Conservation (phyloP, 2,329 filamentous ascomycete species). For the Lachnellula suecica region DNA sequence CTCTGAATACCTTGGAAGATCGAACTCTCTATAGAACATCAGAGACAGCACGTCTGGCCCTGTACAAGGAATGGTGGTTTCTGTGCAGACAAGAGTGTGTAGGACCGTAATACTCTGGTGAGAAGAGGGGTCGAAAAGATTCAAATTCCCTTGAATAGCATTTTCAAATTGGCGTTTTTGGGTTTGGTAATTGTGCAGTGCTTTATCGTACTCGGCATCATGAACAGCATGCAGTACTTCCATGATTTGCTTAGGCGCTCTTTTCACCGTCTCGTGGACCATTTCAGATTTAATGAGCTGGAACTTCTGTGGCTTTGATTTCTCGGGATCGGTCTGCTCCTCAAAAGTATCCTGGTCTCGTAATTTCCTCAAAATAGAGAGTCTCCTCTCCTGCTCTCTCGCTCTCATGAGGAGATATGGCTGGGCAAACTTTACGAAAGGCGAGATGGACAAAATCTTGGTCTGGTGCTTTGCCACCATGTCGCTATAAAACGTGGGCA, state of each 20-base stretch:
- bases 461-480: slow-evolving; percentile 93
- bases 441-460: slow-evolving; percentile 90
- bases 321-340: slow-evolving; percentile 57
- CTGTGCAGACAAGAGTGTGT: slow-evolving; percentile 90
- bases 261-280: slow-evolving; percentile 81
- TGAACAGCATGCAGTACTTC: slow-evolving; percentile 94
- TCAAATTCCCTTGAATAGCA: slow-evolving; percentile 82
- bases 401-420: slow-evolving; percentile 92
- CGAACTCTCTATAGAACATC: slow-evolving; percentile 90
- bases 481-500: slow-evolving; percentile 91
- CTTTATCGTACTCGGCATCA: slow-evolving; percentile 95
- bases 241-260: slow-evolving; percentile 81
- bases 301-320: slow-evolving; percentile 69
- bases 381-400: slow-evolving; percentile 81
- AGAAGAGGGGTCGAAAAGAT: slow-evolving; percentile 90
- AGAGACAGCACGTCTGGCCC: slow-evolving; percentile 89
- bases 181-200: slow-evolving; percentile 87
- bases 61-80: slow-evolving; percentile 88
- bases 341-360: slow-evolving; percentile 71
- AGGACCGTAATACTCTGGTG: slow-evolving; percentile 96
- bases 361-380: slow-evolving; percentile 79
- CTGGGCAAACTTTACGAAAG: slow-evolving; percentile 92
- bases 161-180: slow-evolving; percentile 97
- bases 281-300: slow-evolving; percentile 93
- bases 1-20: slow-evolving; percentile 54